Evolutionary conservation across 306 rosid genomes (phyloP).

Genomic region (Bauhinia variegata): DNA sequence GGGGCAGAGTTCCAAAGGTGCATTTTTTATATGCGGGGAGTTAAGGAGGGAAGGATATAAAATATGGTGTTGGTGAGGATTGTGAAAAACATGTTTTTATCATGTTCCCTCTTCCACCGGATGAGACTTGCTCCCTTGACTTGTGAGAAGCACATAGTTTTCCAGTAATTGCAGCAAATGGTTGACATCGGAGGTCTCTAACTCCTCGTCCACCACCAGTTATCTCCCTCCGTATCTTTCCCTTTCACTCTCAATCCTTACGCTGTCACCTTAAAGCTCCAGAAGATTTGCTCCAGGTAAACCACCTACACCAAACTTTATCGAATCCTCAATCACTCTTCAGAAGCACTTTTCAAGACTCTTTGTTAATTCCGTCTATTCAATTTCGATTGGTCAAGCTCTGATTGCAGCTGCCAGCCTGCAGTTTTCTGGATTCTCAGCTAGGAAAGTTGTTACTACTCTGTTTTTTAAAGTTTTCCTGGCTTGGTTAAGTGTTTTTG

Average conservation of each 20-base stretch:
- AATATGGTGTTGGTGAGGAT: slow-evolving; percentile 32
- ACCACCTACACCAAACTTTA: background rate
- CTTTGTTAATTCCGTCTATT: background rate
- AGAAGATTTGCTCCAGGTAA: slow-evolving; percentile 26
- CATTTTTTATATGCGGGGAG: background rate
- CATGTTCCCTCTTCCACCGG: background rate
- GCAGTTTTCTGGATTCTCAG: slow-evolving; percentile 22
- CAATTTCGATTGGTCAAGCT: background rate
- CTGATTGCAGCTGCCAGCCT: background rate
- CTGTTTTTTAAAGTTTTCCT: too few relatives aligned
- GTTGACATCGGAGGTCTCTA: slow-evolving; percentile 19
- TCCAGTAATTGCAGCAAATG: background rate
- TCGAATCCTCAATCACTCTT: background rate
- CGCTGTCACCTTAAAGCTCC: background rate
- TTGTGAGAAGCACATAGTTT: background rate
- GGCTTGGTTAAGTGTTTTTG: too few relatives aligned
- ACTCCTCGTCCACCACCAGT: slow-evolving; percentile 42
- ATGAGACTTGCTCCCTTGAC: background rate
- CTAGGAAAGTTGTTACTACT: background rate
- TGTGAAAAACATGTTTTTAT: slow-evolving; percentile 38
- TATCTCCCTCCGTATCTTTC: slow-evolving; percentile 36
- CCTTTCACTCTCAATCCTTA: slow-evolving; percentile 20
- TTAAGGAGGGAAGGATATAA: slow-evolving; percentile 22
- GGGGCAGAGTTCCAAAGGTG: too few relatives aligned
- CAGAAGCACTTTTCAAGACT: background rate